These are phyloP conservation scores for Tricholoma furcatifolium DNA, from an alignment of 768 basidiomycete genomes.

Conservation along the genomic window DNA sequence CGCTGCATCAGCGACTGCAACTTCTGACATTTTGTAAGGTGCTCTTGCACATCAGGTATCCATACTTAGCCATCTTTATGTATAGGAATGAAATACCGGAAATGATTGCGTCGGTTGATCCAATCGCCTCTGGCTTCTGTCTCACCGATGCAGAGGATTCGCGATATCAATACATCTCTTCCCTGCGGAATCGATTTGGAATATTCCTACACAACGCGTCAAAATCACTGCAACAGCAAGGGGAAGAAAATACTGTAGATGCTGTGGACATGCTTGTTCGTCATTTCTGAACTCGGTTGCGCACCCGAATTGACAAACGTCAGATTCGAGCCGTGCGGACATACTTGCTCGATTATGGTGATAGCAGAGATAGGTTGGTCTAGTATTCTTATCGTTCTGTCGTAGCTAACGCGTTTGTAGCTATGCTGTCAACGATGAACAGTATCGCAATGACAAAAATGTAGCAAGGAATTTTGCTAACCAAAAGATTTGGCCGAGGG, in stretches of 20 bases:
- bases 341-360: constrained; percentile 74
- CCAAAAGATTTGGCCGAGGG: constrained; percentile 78
- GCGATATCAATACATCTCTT: constrained; percentile 57
- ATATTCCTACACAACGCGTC: constrained; percentile 72
- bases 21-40: constrained; percentile 70
- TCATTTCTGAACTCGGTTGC: constrained; percentile 1
- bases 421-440: constrained; percentile 56
- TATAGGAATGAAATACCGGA: constrained; percentile 71
- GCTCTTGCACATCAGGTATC: not conserved
- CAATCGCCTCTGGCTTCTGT: constrained; percentile 65
- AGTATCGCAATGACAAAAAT: constrained; percentile 58
- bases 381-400: not conserved
- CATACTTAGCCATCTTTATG: not conserved
- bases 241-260: constrained; percentile 81
- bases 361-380: constrained; percentile 54
- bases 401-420: constrained; percentile 26
- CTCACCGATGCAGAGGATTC: constrained; percentile 65
- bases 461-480: constrained; percentile 66
- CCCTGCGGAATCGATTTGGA: constrained; percentile 62
- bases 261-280: constrained; percentile 71
- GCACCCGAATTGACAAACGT: not conserved
- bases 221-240: constrained; percentile 62
- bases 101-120: constrained; percentile 66
- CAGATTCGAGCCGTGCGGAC: constrained; percentile 69
- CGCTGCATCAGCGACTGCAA: constrained; percentile 36